Base-by-base conservation (phyloP, 805 yeast species). In the Saccharomycodes ludwigii region DNA sequence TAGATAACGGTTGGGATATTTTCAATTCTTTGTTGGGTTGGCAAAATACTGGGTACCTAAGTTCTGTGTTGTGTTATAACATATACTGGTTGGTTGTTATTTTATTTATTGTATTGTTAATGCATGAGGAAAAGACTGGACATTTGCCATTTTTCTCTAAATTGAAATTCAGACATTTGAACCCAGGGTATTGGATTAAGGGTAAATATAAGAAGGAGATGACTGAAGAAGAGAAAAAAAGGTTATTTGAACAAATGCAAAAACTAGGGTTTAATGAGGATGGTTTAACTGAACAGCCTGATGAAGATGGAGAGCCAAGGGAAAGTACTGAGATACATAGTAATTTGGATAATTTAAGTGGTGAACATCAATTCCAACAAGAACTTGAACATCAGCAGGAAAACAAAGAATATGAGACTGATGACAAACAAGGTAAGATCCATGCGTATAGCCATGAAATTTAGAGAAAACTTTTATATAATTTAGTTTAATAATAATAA, bases 21-120 rank as follows among this genome's bases (percentile, higher is more conserved):
- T 88, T 88, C 69, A 88, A 88, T 52, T 83, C 96, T 18, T 58
- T 88, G 35, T 65, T 88, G 41, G 98, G 97, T 40, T 88, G 98
- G 98, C 95, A 85, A 63, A 88, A 88, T 61, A 72, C 94, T 33
- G 97, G 95, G 37, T 84, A 94, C 42, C 71, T 82, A 53, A 95
- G 96, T 35, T 83, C 95, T 4, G 86, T 88, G 37, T 61, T 88
- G 33, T 72, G 86, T 30, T 88, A 88, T 66, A 85, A 84, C 61
- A 42, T 78, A 40, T 88, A 88, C 66, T 88, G 98, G 98, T 46
- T 86, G 33, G 56, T 59, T 24, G 53, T 84, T 34, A 77, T 79
- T 39, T 39, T 61, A 15, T 57, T 66, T 22, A 50, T 88, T 27
- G 32, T 50, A 12, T 57, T 76, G 43, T 72, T 88, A 84, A 59